phyloP scores from a whole-genome alignment of 1,284 basidiomycete species.

The Leccinum pseudoinsigne region DNA sequence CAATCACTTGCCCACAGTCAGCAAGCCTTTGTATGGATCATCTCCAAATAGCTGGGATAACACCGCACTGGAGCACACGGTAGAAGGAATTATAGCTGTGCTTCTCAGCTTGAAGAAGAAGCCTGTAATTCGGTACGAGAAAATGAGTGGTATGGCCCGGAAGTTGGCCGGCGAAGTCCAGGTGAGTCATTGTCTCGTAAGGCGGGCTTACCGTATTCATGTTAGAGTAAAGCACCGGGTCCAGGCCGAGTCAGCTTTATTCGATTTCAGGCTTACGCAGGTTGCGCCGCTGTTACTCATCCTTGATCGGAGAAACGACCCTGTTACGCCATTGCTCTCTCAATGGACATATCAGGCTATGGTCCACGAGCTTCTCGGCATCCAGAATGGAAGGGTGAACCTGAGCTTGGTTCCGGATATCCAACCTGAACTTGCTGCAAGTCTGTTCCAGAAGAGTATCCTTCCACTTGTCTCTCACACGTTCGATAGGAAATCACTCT shows the following conservation, averaged over 20 bases:
- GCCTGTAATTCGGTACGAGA: constrained; percentile 92
- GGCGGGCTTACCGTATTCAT: constrained; percentile 9
- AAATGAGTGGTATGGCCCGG: constrained; percentile 90
- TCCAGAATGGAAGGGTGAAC: constrained; percentile 93
- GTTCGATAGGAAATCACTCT: constrained; percentile 85
- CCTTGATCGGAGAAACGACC: constrained; percentile 93
- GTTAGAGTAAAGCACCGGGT: constrained; percentile 57
- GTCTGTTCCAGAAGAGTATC: constrained; percentile 28
- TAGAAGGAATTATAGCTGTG: constrained; percentile 85
- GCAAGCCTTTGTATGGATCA: constrained; percentile 69
- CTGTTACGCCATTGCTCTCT: constrained; percentile 94
- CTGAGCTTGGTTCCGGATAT: constrained; percentile 86
- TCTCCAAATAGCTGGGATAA: constrained; percentile 68
- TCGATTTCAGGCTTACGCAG: constrained; percentile 78
- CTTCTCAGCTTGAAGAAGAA: constrained; percentile 96
- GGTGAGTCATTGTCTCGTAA: constrained; percentile 42
- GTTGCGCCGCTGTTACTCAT: constrained; percentile 75
- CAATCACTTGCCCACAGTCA: constrained; percentile 68
- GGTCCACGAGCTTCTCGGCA: constrained; percentile 96
- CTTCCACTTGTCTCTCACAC: constrained; percentile 12
- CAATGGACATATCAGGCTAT: constrained; percentile 99
- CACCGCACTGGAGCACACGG: constrained; percentile 74
- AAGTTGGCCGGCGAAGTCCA: constrained; percentile 87
- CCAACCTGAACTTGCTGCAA: constrained; percentile 79
- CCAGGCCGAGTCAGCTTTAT: constrained; percentile 69